Base-by-base conservation (phyloP, 768 basidiomycete genomes). In the Pleurotus giganteus region DNA sequence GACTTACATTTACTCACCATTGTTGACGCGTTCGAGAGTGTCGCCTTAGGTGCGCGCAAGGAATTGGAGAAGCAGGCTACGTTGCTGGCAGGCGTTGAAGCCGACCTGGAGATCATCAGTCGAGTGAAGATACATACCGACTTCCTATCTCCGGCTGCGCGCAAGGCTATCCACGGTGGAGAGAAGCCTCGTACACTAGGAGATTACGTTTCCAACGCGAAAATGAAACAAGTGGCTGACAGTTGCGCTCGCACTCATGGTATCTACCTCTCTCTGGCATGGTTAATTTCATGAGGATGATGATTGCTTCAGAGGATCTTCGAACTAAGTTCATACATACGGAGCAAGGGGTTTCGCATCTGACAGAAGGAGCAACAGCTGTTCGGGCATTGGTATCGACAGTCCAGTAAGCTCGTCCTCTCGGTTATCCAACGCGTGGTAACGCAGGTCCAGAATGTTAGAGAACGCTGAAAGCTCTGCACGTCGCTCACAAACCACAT, bases 141-240 rank as follows among this genome's bases (percentile, higher is more conserved):
- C 55, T 92, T 93, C 59, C 72, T 91, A 69, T 89, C 87, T 13
- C 72, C 78, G 5, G 71, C 81, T 1, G 81, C 85, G 47, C 76
- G 87, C 31, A 84, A 77, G 60, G 83, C 86, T 2, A 88, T 91
- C 41, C 88, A 91, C 55, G 74, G 79, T 0, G 91, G 89, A 2
- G 85, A 84, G 54, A 79, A 74, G 53, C 79, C 79, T 12, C 76
- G 91, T 42, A 88, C 86, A 9, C 68, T 94, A 36, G 89, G 86
- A 9, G 89, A 90, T 65, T 94, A 92, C 67, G 89, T 94, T 23
- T 86, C 86, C 13, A 79, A 76, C 59, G 80, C 74, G 47, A 90
- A 86, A 71, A 94, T 94, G 91, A 79, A 75, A 61, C 81, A 88
- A 64, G 91, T 94, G 1, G 88, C 83, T 2, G 87, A 87, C 13